These are phyloP conservation scores for Mycocalia duriaeana DNA, from an alignment of 1,284 basidiomycete species.

Conservation along the genomic window DNA sequence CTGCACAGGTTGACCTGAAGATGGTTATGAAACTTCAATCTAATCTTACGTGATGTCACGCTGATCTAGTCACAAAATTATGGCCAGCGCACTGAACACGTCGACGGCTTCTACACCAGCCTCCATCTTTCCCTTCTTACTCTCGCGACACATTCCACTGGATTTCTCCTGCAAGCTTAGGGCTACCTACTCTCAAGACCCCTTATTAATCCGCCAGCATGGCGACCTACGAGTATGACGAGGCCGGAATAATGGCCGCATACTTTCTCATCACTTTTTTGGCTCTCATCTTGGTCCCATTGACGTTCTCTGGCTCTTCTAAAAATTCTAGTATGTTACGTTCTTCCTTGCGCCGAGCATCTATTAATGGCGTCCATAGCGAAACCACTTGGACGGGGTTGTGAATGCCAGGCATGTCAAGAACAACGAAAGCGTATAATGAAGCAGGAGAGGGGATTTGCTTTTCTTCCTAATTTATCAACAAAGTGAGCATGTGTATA, in stretches of 20 bases:
- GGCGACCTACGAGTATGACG: constrained; percentile 85
- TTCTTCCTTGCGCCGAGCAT: constrained; percentile 5
- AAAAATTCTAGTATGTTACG: constrained; percentile 31
- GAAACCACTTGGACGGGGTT: constrained; percentile 36
- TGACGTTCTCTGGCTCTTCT: constrained; percentile 53
- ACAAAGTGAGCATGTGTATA: constrained; percentile 34
- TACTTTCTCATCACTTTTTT: constrained; percentile 89
- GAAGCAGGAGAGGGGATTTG: constrained; percentile 39
- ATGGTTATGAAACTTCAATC: background rate
- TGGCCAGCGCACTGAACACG: constrained; percentile 19
- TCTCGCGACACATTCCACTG: background rate
- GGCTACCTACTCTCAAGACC: background rate
- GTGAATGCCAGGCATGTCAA: constrained; percentile 63
- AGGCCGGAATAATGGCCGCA: constrained; percentile 82
- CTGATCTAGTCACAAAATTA: too few species aligned
- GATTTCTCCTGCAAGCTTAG: constrained; percentile 1
- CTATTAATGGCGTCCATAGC: constrained; percentile 12
- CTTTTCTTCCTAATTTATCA: constrained; percentile 38
- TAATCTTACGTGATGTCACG: background rate
- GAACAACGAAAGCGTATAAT: constrained; percentile 48
- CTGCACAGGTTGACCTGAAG: background rate
- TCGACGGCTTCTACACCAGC: constrained; percentile 10
- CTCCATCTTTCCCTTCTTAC: constrained; percentile 1
- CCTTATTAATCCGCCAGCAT: constrained; percentile 30
- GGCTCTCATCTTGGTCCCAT: constrained; percentile 72